These are phyloP conservation scores for Colletotrichum lupini DNA, from an alignment of 2,329 filamentous ascomycete species.

Conservation along the genomic window DNA sequence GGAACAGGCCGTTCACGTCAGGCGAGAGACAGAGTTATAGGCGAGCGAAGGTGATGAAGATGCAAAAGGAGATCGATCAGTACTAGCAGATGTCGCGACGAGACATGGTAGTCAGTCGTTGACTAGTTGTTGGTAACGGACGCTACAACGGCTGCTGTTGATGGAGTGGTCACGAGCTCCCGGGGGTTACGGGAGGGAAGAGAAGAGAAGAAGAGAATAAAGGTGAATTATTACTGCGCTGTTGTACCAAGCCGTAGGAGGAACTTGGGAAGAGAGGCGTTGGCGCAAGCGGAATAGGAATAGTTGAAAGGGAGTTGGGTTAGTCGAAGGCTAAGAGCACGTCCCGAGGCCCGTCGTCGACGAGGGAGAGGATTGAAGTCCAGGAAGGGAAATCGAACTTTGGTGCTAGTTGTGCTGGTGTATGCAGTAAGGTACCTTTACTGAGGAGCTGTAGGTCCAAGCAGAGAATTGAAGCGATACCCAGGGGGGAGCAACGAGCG, in stretches of 20 bases:
- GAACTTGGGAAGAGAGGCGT: background rate
- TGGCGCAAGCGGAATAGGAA: background rate
- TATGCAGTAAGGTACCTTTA: too few species aligned
- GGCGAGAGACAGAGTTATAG: background rate
- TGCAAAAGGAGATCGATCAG: background rate
- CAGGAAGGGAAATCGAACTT: background rate
- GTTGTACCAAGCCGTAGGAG: background rate
- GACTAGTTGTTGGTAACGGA: background rate
- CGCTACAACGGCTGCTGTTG: conserved; percentile 3
- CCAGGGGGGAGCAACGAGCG: too few species aligned
- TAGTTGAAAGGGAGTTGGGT: background rate
- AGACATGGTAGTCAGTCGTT: conserved; percentile 31
- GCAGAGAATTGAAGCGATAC: background rate
- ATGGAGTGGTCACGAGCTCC: background rate
- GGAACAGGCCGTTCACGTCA: background rate
- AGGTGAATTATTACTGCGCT: background rate
- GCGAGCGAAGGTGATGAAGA: background rate
- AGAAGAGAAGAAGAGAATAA: background rate
- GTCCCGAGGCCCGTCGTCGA: conserved; percentile 27
- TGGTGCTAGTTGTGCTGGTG: too few species aligned
- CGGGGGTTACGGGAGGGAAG: background rate
- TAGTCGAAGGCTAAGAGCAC: background rate
- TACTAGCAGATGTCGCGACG: conserved; percentile 16
- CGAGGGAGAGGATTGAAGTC: background rate
- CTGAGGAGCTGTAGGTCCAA: too few species aligned